phyloP scores from a whole-genome alignment of 1,284 basidiomycete species.

The Apiotrichum veenhuisii region DNA sequence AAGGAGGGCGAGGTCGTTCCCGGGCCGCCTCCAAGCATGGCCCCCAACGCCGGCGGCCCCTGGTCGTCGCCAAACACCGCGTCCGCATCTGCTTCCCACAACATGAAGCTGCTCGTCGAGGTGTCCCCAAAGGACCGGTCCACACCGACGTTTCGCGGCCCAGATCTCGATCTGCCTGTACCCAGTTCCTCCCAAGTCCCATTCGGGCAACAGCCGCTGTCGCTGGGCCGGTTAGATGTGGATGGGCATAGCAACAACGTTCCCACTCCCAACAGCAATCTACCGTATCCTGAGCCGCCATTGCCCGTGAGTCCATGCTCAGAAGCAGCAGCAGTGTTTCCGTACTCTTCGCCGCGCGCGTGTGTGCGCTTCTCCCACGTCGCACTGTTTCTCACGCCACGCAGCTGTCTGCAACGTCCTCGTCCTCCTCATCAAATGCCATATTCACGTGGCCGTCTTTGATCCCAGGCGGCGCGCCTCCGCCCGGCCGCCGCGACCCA shows the following conservation, averaged over 20 bases:
- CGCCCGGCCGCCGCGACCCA: conserved; percentile 30
- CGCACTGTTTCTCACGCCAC: not conserved
- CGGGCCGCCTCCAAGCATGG: not conserved
- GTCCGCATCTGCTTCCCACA: not conserved
- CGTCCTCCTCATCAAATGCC: conserved; percentile 33
- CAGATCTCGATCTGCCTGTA: not conserved
- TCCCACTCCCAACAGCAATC: not conserved
- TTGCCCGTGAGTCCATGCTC: conserved; percentile 2
- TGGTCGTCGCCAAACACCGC: not conserved
- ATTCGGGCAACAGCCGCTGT: not conserved
- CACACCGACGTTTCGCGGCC: not conserved
- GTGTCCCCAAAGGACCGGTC: conserved; percentile 12
- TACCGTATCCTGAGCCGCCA: not conserved
- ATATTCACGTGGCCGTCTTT: conserved; percentile 28
- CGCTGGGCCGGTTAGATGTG: not conserved
- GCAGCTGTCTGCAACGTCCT: conserved; percentile 34
- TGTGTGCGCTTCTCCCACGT: not conserved
- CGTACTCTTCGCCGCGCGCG: too few species aligned
- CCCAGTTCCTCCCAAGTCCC: not conserved
- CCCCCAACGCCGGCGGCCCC: not conserved
- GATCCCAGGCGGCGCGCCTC: not conserved
- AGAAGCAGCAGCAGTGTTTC: too few species aligned
- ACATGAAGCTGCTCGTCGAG: not conserved
- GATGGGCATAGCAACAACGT: not conserved
- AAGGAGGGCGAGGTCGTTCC: not conserved